phyloP scores from a whole-genome alignment of 2,329 filamentous ascomycete genomes.

The Curvularia hawaiiensis region DNA sequence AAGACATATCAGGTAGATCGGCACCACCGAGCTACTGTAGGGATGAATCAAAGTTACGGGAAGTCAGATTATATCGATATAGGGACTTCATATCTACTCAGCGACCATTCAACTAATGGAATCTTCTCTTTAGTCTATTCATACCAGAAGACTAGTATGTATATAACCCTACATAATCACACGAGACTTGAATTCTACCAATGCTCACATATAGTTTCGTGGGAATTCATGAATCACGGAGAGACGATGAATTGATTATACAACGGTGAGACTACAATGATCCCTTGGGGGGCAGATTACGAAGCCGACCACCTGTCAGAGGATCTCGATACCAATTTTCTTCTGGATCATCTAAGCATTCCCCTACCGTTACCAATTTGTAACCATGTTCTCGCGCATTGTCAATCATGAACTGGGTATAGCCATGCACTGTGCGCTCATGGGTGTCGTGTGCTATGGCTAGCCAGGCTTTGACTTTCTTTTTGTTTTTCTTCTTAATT shows the following conservation, averaged over 20 bases:
- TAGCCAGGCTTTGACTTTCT: slow-evolving; percentile 1
- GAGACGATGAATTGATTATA: not conserved
- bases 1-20: not conserved
- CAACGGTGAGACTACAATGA: not conserved
- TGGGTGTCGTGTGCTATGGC: slow-evolving; percentile 7
- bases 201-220: not conserved
- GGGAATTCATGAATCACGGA: no score
- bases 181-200: not conserved
- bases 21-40: not conserved
- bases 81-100: not conserved
- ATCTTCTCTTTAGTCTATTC: not conserved
- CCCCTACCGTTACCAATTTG: slow-evolving; percentile 60
- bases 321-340: slow-evolving; percentile 57
- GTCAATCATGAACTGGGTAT: slow-evolving; percentile 9
- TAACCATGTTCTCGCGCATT: slow-evolving; percentile 3
- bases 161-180: not conserved
- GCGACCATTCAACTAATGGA: not conserved
- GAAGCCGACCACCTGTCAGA: slow-evolving; percentile 5
- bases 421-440: slow-evolving; percentile 5
- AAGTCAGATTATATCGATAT: not conserved
- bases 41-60: not conserved
- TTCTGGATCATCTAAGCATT: slow-evolving; percentile 61
- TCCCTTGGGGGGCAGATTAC: not conserved
- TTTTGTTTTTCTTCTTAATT: slow-evolving; percentile 1
- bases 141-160: not conserved